A percentile compares a stretch with the other conserved stretches of the same genome.
Evolutionary conservation across 257 asterid genomes (phyloP).

Genomic region (Cordia subcordata): DNA sequence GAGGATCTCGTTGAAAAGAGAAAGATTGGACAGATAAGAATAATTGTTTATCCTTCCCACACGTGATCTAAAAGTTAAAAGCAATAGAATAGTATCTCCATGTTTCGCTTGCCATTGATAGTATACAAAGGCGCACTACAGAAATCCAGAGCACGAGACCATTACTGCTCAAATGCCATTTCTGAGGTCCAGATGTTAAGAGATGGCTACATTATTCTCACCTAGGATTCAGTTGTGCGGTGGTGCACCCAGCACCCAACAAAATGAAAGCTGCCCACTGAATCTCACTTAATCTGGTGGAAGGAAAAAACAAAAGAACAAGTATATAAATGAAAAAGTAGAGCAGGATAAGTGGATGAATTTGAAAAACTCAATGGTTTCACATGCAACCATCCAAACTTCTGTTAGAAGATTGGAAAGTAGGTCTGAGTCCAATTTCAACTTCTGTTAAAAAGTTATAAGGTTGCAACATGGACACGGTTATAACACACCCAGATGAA

Average conservation of each 20-base stretch:
- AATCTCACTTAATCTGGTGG: constrained; percentile 87
- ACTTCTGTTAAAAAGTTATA: too few relatives aligned
- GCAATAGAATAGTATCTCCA: not conserved
- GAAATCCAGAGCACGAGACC: constrained; percentile 7
- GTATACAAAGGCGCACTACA: too few relatives aligned
- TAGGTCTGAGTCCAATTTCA: too few relatives aligned
- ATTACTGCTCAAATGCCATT: constrained; percentile 3
- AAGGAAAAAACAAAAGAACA: constrained; percentile 1
- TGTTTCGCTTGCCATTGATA: too few relatives aligned
- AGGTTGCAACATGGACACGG: too few relatives aligned
- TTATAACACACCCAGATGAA: too few relatives aligned
- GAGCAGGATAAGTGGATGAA: not conserved
- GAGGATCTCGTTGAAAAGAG: constrained; percentile 1
- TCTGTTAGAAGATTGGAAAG: too few relatives aligned
- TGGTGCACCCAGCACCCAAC: constrained; percentile 99
- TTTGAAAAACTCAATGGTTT: too few relatives aligned
- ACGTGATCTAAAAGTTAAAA: not conserved
- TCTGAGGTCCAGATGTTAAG: constrained; percentile 10
- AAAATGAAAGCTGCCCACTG: constrained; percentile 98
- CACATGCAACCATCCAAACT: too few relatives aligned
- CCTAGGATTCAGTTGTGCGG: constrained; percentile 95
- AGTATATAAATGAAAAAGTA: not conserved
- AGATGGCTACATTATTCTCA: constrained; percentile 32
- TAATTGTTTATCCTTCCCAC: not conserved
- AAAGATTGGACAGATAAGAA: constrained; percentile 12